A percentile compares a stretch with the other conserved stretches of the same genome.
Evolutionary conservation across 257 asterid genomes (phyloP).

Genomic region (Penstemon barbatus): DNA sequence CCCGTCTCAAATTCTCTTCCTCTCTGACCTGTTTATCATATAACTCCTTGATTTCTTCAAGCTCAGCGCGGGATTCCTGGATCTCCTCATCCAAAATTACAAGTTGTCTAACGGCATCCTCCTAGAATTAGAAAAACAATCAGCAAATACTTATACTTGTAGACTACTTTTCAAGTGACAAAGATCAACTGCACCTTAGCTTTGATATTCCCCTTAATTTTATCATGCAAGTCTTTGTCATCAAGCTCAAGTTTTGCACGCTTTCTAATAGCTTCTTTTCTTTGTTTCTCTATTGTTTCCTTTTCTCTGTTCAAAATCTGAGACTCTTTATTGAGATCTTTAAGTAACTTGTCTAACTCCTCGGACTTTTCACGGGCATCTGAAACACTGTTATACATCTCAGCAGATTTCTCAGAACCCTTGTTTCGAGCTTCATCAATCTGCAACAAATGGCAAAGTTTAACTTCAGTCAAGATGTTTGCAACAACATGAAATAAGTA

Average conservation of each 20-base stretch:
- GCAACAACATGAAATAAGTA: neutral
- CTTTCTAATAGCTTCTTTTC: constrained; percentile 76
- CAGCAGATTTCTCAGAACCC: constrained; percentile 66
- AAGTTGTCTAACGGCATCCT: constrained; percentile 80
- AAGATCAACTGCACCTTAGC: constrained; percentile 61
- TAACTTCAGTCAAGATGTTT: constrained; percentile 15
- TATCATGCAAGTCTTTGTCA: constrained; percentile 82
- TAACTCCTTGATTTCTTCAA: constrained; percentile 53
- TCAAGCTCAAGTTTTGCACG: constrained; percentile 95
- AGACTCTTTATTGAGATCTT: constrained; percentile 76
- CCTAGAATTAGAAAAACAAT: constrained; percentile 52
- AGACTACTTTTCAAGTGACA: constrained; percentile 21
- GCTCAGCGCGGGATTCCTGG: constrained; percentile 64
- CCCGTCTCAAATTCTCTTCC: constrained; percentile 87
- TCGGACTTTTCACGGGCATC: constrained; percentile 83
- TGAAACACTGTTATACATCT: constrained; percentile 65
- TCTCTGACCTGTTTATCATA: constrained; percentile 66
- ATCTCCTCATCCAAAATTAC: constrained; percentile 77
- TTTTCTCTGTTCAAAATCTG: constrained; percentile 82
- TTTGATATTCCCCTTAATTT: constrained; percentile 62
- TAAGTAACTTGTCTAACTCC: constrained; percentile 72
- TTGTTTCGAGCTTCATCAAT: constrained; percentile 74
- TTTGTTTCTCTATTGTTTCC: constrained; percentile 84
- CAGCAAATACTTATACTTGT: constrained; percentile 27
- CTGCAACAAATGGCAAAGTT: constrained; percentile 45